phyloP scores from a whole-genome alignment of 129 eudicot species.

The Tagetes patula region DNA sequence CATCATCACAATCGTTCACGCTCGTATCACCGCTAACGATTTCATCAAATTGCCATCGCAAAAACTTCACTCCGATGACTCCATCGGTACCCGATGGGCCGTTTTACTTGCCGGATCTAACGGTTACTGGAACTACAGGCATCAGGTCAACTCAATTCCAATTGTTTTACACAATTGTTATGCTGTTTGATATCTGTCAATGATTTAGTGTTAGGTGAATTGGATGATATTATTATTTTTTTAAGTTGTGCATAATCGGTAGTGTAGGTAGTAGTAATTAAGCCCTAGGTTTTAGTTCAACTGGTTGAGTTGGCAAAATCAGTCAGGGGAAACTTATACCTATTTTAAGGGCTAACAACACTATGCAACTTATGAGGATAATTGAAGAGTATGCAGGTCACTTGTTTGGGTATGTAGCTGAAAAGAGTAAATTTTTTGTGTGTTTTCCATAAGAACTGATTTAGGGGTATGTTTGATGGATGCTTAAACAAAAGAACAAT shows the following conservation, averaged over 20 bases:
- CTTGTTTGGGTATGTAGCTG: not conserved
- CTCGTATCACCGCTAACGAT: conserved; percentile 35
- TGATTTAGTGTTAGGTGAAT: not conserved
- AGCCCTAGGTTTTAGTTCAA: conserved; percentile 9
- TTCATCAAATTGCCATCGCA: conserved; percentile 72
- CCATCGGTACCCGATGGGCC: conserved; percentile 81
- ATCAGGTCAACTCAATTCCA: conserved; percentile 53
- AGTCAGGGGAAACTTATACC: not conserved
- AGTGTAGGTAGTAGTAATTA: not conserved
- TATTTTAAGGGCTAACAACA: not conserved
- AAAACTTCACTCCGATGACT: conserved; percentile 26
- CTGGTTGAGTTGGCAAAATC: conserved; percentile 7
- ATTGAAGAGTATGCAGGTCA: conserved; percentile 2
- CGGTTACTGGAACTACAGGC: conserved; percentile 96
- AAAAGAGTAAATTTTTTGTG: not conserved
- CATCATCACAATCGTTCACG: conserved; percentile 34
- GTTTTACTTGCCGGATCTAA: conserved; percentile 96
- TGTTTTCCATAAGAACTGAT: too few species aligned
- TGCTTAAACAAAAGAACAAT: conserved; percentile 10
- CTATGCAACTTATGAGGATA: conserved; percentile 19
- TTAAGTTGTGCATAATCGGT: not conserved
- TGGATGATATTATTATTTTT: not conserved
- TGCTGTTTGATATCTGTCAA: conserved; percentile 17
- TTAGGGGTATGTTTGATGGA: not conserved
- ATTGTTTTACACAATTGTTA: not conserved